Percentiles rank a stretch among this genome's conserved stretches.
phyloP scores from a whole-genome alignment of 352 stramenopile genomes.

The Pelagophyceae sp. region DNA sequence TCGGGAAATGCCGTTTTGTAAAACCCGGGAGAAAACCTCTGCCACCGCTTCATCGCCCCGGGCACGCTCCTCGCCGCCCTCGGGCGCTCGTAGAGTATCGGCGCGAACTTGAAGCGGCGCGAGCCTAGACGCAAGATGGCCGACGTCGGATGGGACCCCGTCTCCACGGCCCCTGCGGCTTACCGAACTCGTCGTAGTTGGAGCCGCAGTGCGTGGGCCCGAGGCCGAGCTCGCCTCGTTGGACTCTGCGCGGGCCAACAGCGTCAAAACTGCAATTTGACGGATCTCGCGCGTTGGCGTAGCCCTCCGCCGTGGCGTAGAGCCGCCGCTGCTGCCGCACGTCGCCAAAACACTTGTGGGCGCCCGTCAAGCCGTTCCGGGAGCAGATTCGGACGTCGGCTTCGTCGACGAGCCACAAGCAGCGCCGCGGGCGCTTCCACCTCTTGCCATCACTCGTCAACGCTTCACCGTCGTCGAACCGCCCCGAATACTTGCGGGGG shows the following conservation, averaged over 20 bases:
- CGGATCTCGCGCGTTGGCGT: slow-evolving; percentile 15
- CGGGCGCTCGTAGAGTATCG: neutral
- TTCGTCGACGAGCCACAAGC: slow-evolving; percentile 79
- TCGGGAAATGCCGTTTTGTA: neutral
- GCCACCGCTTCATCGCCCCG: neutral
- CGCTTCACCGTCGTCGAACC: neutral
- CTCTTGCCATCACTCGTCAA: neutral
- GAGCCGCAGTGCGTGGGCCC: slow-evolving; percentile 30
- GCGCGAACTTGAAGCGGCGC: slow-evolving; percentile 35
- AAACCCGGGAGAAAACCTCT: neutral
- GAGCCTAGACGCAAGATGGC: too few relatives aligned
- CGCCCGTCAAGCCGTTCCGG: slow-evolving; percentile 5
- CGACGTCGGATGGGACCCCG: too few relatives aligned
- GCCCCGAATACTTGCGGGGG: neutral
- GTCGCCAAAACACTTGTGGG: slow-evolving; percentile 8
- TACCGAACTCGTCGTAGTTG: slow-evolving; percentile 51
- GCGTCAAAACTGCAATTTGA: too few relatives aligned
- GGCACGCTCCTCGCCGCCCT: neutral
- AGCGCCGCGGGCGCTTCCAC: slow-evolving; percentile 32
- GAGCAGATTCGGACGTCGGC: slow-evolving; percentile 61
- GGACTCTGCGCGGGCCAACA: neutral
- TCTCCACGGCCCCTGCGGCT: too few relatives aligned
- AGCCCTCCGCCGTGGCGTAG: neutral
- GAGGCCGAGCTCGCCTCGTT: slow-evolving; percentile 14
- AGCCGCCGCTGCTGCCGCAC: neutral